Evolutionary conservation across 768 basidiomycete species (phyloP), one percentile per base, ranked within the genome.

Genomic region (Auricularia sp.): DNA sequence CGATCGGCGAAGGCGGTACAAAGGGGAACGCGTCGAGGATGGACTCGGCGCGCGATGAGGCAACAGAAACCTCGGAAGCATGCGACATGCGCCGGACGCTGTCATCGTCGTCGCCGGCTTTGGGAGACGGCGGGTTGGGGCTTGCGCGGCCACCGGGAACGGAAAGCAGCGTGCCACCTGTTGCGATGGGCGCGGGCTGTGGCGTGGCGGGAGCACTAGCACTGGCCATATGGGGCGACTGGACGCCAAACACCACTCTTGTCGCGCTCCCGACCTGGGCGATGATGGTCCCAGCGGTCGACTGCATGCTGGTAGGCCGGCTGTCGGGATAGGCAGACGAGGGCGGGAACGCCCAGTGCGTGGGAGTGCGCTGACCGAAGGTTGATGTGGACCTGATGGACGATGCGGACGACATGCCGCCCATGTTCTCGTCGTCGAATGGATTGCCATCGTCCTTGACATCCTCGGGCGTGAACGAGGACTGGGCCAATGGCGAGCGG

Each of bases 1-100:
- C 91, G 65, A 93, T 91, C 5, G 91, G 91, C 7, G 90, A 91
- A 1, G 91, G 91, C 29, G 91, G 91, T 8, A 93, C 90, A 72
- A 93, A 92, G 42, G 89, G 90, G 80, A 93, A 93, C 14, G 84
- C 87, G 74, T 91, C 91, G 34, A 93, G 80, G 68, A 93, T 90
- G 3, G 90, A 92, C 71, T 93, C 90, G 34, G 90, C 88, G 61
- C 83, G 82, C 2, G 87, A 87, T 10, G 88, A 88, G 14, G 87
- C 64, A 12, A 83, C 83, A 36, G 86, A 87, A 64, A 86, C 74
- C 60, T 84, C 82, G 36, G 88, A 91, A 4, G 84, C 83, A 64
- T 81, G 83, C 4, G 90, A 87, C 66, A 83, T 79, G 63, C 84
- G 78, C 67, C 66, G 63, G 23, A 44, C 63, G 47, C 66, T 66